phyloP scores from a whole-genome alignment of 2,329 filamentous ascomycete genomes.

The Herpotrichia juniperi region DNA sequence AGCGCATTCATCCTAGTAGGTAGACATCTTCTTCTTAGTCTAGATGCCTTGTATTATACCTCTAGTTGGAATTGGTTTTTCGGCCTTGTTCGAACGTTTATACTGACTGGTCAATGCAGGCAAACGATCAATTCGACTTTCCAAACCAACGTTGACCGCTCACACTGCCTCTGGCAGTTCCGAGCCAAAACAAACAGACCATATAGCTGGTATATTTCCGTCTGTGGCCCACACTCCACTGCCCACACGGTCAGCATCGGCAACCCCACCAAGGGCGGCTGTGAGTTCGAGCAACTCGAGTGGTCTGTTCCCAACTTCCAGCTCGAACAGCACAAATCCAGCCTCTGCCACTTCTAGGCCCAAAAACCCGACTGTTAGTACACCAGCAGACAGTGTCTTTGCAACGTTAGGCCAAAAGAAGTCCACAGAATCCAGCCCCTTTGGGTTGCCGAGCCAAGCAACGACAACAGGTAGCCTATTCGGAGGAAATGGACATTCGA shows the following conservation, averaged over 20 bases:
- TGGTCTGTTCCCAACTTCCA: too few species aligned
- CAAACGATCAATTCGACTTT: background rate
- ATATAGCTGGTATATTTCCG: background rate
- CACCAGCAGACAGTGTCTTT: background rate
- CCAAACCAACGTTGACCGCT: background rate
- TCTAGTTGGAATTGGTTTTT: background rate
- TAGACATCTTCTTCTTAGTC: background rate
- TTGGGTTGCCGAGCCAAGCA: background rate
- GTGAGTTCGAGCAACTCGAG: too few species aligned
- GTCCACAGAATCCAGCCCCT: background rate
- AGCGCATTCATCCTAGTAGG: constrained; percentile 12
- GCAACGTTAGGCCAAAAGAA: background rate
- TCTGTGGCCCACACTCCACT: background rate
- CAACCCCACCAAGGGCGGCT: background rate
- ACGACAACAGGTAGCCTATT: background rate
- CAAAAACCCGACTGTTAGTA: background rate
- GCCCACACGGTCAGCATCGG: background rate
- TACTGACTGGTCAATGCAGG: background rate
- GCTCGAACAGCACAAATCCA: too few species aligned
- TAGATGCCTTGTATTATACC: too few species aligned
- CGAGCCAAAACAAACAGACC: background rate
- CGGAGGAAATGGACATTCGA: background rate
- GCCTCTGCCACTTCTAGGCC: background rate
- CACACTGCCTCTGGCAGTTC: background rate
- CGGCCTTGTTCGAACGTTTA: background rate